These are phyloP conservation scores for Solanum piurae DNA, from an alignment of 257 asterid species.

Conservation along the genomic window DNA sequence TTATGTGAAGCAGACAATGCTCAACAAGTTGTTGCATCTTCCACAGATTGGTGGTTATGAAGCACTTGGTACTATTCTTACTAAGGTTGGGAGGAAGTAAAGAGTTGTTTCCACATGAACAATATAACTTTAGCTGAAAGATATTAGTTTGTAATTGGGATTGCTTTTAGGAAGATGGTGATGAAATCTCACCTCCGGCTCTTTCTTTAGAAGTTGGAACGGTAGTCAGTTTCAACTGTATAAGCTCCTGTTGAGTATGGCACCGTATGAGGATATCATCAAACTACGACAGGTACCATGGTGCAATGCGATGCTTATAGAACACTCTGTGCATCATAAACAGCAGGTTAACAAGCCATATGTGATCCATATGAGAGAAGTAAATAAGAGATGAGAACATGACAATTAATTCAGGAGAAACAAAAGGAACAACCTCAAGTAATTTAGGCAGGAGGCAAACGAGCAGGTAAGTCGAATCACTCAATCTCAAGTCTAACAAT, in stretches of 20 bases:
- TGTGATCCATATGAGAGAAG: neutral
- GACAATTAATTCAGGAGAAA: neutral
- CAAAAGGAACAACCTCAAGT: neutral
- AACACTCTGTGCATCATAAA: neutral
- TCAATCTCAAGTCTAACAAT: neutral
- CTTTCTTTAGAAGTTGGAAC: neutral
- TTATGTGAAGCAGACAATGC: neutral
- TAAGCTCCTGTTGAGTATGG: neutral
- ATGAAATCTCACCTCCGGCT: neutral
- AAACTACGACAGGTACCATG: neutral
- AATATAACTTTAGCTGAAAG: neutral
- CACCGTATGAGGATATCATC: neutral
- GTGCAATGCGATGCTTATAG: neutral
- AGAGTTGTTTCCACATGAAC: no score
- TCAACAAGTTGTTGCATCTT: neutral
- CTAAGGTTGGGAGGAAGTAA: no score
- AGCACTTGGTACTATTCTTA: neutral
- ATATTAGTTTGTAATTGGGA: neutral
- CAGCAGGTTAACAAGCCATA: neutral
- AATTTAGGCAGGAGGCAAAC: neutral
- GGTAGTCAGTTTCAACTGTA: neutral
- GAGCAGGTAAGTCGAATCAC: neutral
- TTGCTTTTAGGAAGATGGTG: neutral
- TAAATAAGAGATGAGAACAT: neutral
- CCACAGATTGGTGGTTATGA: neutral